Evolutionary conservation across 441 rosid species (phyloP).

Genomic region (Syzygium syzygioides): DNA sequence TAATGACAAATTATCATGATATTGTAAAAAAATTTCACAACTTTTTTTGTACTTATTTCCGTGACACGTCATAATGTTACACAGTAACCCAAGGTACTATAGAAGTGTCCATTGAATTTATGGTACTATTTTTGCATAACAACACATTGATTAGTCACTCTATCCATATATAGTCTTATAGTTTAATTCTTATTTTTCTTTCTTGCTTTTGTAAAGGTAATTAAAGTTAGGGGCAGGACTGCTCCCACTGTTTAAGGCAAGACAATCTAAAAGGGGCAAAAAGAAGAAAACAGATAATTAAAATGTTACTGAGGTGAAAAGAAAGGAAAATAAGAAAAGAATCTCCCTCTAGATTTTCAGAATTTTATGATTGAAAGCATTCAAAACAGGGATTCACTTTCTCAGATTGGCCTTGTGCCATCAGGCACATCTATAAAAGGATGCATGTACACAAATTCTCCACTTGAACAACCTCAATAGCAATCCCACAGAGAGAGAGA

Average conservation of each 20-base stretch:
- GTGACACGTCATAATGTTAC: background rate
- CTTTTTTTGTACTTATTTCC: background rate
- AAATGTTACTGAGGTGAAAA: background rate
- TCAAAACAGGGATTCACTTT: slow-evolving; percentile 12
- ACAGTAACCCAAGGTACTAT: background rate
- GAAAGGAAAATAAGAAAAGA: background rate
- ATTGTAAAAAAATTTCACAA: background rate
- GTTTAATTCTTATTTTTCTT: background rate
- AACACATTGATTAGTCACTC: background rate
- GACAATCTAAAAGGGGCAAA: background rate
- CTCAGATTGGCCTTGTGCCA: background rate
- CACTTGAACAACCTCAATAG: slow-evolving; percentile 5
- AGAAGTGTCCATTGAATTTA: background rate
- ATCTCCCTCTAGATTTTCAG: slow-evolving; percentile 9
- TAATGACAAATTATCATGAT: background rate
- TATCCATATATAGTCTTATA: background rate
- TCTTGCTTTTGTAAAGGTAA: background rate
- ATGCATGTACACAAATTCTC: slow-evolving; percentile 11
- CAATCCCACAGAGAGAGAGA: background rate
- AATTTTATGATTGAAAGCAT: slow-evolving; percentile 32
- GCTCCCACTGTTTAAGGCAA: background rate
- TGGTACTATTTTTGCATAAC: background rate
- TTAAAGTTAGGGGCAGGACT: background rate
- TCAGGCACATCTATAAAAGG: slow-evolving; percentile 23
- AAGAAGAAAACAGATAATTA: background rate